These are phyloP conservation scores for Phaeoacremonium minimum DNA, from an alignment of 2,329 filamentous ascomycete genomes.

Conservation along the genomic window DNA sequence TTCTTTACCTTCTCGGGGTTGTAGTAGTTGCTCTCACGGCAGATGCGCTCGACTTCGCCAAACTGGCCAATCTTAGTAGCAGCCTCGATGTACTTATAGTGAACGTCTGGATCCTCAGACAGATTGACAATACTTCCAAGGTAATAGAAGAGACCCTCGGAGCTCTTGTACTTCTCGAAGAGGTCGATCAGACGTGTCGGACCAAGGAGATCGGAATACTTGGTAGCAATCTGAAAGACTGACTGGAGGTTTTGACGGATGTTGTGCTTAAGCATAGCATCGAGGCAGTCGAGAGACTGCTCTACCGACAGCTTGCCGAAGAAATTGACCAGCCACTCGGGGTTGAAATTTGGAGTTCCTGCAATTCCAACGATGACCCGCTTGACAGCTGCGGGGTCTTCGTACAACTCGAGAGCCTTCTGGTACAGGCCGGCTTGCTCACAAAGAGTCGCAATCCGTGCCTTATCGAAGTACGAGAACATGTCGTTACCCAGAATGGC, in stretches of 20 bases:
- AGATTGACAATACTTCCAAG: constrained; percentile 97
- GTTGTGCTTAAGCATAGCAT: constrained; percentile 94
- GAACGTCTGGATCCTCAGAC: constrained; percentile 89
- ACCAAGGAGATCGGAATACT: constrained; percentile 93
- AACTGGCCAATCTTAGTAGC: constrained; percentile 91
- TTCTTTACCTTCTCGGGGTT: constrained; percentile 98
- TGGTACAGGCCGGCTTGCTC: constrained; percentile 86
- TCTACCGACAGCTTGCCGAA: constrained; percentile 95
- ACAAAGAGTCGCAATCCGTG: constrained; percentile 82
- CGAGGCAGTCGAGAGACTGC: constrained; percentile 87
- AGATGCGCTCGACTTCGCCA: constrained; percentile 95
- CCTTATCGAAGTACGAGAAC: constrained; percentile 95
- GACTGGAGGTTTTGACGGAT: constrained; percentile 95
- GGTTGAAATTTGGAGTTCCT: constrained; percentile 76
- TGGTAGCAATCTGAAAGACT: constrained; percentile 95
- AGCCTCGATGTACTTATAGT: constrained; percentile 99
- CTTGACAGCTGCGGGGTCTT: constrained; percentile 86
- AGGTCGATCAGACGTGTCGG: constrained; percentile 85
- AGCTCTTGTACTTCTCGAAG: constrained; percentile 95
- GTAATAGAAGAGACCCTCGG: constrained; percentile 97
- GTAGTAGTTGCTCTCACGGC: constrained; percentile 85
- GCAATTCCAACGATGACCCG: constrained; percentile 81
- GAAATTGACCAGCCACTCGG: constrained; percentile 88
- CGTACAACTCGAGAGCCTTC: constrained; percentile 89
- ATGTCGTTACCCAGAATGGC: constrained; percentile 97